phyloP scores from a whole-genome alignment of 1,284 basidiomycete genomes.

The Melampsora americana region DNA sequence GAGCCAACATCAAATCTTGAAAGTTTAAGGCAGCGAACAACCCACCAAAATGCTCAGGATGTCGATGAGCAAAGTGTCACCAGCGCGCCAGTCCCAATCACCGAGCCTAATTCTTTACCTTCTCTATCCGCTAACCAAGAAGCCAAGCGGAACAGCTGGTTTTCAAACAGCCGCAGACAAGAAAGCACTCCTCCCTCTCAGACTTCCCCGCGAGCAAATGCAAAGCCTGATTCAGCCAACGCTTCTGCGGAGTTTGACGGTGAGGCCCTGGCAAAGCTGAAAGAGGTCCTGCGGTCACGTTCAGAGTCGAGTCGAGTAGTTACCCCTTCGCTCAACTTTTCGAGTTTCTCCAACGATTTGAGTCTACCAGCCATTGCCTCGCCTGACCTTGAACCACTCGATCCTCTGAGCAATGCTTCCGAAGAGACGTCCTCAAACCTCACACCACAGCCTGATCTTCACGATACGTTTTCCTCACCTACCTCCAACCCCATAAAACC shows the following conservation, averaged over 20 bases:
- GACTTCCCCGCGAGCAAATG: not conserved
- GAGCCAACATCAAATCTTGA: not conserved
- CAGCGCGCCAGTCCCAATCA: not conserved
- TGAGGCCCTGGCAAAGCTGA: constrained; percentile 30
- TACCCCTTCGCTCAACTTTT: not conserved
- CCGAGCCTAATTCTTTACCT: not conserved
- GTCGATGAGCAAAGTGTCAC: not conserved
- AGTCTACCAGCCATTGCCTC: not conserved
- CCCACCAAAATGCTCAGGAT: not conserved
- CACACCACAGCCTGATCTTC: constrained; percentile 1
- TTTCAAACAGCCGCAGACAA: constrained; percentile 34
- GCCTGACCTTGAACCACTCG: constrained; percentile 32
- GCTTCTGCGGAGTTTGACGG: constrained; percentile 31
- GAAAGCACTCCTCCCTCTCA: constrained; percentile 18
- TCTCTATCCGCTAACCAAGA: constrained; percentile 8
- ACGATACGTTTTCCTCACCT: not conserved
- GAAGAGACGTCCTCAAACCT: constrained; percentile 42
- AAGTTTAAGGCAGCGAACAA: constrained; percentile 16
- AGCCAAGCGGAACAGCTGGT: constrained; percentile 40
- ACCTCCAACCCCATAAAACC: not conserved
- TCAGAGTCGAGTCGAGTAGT: constrained; percentile 16
- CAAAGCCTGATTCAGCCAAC: not conserved
- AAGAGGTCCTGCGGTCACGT: constrained; percentile 23
- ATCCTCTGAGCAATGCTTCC: not conserved
- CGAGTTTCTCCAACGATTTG: not conserved